Evolutionary conservation across 441 rosid species (phyloP).

Genomic region (Codiaeum variegatum): DNA sequence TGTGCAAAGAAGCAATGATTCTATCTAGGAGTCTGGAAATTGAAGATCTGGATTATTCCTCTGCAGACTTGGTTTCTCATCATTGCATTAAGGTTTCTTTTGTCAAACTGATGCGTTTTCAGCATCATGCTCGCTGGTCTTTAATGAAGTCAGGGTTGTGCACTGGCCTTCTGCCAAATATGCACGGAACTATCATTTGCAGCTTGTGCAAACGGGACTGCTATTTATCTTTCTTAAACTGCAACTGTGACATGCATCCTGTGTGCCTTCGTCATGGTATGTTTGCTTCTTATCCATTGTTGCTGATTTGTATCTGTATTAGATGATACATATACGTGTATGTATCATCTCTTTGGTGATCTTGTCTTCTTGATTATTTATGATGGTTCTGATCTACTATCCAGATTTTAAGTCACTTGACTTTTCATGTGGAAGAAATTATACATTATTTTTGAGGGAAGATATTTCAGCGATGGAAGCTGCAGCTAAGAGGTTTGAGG

Average conservation of each 20-base stretch:
- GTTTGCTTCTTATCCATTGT: no score
- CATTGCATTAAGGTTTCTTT: conserved; percentile 21
- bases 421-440: conserved; percentile 65
- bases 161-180: conserved; percentile 44
- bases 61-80: conserved; percentile 15
- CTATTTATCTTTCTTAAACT: conserved; percentile 76
- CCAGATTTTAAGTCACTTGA: conserved; percentile 59
- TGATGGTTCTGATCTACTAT: conserved; percentile 18
- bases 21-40: conserved; percentile 16
- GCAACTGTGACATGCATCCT: conserved; percentile 68
- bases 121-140: conserved; percentile 81
- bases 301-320: conserved; percentile 5
- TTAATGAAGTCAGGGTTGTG: conserved; percentile 64
- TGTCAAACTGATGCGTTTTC: conserved; percentile 78
- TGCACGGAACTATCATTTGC: conserved; percentile 68
- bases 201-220: conserved; percentile 93
- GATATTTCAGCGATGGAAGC: conserved; percentile 70
- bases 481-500: conserved; percentile 79
- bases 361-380: background rate
- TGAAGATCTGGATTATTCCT: conserved; percentile 15
- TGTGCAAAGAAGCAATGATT: conserved; percentile 40
- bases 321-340: background rate
- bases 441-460: conserved; percentile 69
- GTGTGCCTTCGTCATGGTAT: conserved; percentile 95
- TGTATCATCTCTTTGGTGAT: conserved; percentile 6